phyloP scores from a whole-genome alignment of 73 alveolate genomes.

The Paramecium sonneborni region DNA sequence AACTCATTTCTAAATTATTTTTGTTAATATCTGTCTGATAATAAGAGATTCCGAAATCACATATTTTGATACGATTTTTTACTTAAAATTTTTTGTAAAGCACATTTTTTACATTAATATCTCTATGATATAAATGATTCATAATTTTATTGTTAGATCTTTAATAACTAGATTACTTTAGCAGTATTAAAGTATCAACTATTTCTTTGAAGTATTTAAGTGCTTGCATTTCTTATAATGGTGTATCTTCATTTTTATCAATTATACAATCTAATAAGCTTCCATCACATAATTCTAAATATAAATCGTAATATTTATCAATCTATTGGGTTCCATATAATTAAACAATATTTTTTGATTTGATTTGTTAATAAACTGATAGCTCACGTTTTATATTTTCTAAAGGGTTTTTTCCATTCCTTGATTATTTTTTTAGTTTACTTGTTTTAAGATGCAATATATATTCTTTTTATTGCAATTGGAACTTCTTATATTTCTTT shows the following conservation, averaged over 20 bases:
- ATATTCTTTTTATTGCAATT: not conserved
- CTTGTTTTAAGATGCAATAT: not conserved
- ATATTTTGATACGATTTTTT: not conserved
- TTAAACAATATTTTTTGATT: not conserved
- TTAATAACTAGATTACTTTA: not conserved
- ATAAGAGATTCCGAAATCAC: not conserved
- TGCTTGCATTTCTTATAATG: not conserved
- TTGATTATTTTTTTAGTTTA: not conserved
- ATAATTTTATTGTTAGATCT: not conserved
- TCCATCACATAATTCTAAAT: not conserved
- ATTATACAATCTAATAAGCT: not conserved
- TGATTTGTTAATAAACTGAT: not conserved
- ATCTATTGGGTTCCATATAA: not conserved
- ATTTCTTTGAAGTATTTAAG: not conserved
- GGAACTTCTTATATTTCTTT: not conserved
- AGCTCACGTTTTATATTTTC: not conserved
- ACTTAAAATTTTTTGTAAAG: not conserved
- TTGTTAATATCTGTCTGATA: not conserved
- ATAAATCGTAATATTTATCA: not conserved
- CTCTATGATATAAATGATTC: not conserved
- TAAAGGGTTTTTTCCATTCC: not conserved
- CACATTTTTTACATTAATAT: not conserved
- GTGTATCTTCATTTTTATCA: not conserved
- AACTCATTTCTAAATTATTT: not conserved
- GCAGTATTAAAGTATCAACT: not conserved